phyloP scores from a whole-genome alignment of 2,329 filamentous ascomycete genomes.

The Madurella mycetomatis region DNA sequence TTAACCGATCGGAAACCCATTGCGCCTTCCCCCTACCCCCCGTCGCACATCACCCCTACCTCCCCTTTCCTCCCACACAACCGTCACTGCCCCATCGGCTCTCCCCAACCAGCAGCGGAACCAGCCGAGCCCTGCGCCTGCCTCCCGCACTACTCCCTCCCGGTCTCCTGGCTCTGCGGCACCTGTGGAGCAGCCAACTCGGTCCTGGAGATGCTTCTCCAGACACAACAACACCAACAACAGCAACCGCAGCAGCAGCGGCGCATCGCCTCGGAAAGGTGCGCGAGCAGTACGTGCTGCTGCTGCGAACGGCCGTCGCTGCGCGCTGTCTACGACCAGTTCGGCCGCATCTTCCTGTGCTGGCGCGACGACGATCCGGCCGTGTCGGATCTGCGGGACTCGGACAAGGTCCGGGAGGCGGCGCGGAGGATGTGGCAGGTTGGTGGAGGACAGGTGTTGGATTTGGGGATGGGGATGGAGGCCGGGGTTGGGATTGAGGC shows the following conservation, averaged over 20 bases:
- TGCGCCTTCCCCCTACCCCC: slow-evolving; percentile 2
- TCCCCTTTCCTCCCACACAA: slow-evolving; percentile 10
- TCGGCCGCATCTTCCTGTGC: slow-evolving; percentile 26
- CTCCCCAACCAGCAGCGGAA: background rate
- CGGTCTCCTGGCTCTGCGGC: slow-evolving; percentile 25
- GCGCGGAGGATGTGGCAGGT: slow-evolving; percentile 22
- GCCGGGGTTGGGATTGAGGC: background rate
- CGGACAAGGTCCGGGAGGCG: slow-evolving; percentile 23
- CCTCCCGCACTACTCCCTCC: slow-evolving; percentile 18
- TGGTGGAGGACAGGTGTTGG: slow-evolving; percentile 15
- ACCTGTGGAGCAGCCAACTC: slow-evolving; percentile 21
- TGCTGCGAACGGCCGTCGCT: slow-evolving; percentile 21
- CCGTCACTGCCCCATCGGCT: background rate
- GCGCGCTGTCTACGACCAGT: slow-evolving; percentile 28
- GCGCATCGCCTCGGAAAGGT: background rate
- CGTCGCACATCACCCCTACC: slow-evolving; percentile 11
- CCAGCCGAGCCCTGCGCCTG: slow-evolving; percentile 1
- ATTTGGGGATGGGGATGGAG: slow-evolving; percentile 3
- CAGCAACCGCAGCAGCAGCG: background rate
- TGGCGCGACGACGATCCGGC: slow-evolving; percentile 24
- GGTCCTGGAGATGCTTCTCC: slow-evolving; percentile 16
- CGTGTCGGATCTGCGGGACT: slow-evolving; percentile 22
- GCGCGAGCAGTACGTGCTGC: slow-evolving; percentile 2
- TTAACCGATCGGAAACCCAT: background rate
- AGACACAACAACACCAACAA: no score